phyloP scores from a whole-genome alignment of 305 asterid genomes.

The Fraxinus xanthoxyloides region DNA sequence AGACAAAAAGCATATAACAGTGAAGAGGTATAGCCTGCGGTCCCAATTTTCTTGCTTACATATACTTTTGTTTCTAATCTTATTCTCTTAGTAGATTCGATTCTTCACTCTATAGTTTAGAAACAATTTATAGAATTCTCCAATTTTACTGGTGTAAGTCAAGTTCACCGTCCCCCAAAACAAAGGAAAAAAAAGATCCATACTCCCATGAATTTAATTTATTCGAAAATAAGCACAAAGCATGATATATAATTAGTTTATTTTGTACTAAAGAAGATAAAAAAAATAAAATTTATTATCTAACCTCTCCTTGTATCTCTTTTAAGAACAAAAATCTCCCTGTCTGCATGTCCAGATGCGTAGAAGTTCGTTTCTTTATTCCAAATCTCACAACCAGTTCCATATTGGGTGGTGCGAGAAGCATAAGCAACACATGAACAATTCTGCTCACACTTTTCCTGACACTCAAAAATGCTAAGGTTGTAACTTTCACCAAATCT shows the following conservation, averaged over 20 bases:
- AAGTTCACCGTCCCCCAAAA: not conserved
- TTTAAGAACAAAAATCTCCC: constrained; percentile 10
- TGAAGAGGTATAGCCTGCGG: not conserved
- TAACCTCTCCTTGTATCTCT: constrained; percentile 7
- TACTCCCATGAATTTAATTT: not conserved
- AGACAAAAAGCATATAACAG: not conserved
- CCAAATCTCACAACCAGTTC: constrained; percentile 5
- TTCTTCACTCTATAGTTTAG: not conserved
- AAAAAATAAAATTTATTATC: not conserved
- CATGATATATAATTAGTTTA: not conserved
- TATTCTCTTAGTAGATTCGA: not conserved
- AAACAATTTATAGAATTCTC: not conserved
- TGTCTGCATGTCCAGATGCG: not conserved
- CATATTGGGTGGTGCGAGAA: not conserved
- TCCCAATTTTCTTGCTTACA: not conserved
- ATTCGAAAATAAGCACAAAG: not conserved
- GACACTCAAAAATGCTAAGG: constrained; percentile 26
- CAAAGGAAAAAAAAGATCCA: not conserved
- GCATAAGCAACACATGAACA: constrained; percentile 32
- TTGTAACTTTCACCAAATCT: constrained; percentile 15
- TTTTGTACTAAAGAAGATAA: not conserved
- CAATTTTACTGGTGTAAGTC: not conserved
- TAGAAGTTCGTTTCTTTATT: not conserved
- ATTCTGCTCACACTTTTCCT: constrained; percentile 20
- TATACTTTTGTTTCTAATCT: not conserved